A percentile compares a stretch with the other conserved stretches of the same genome.
phyloP scores from a whole-genome alignment of 371 early-diverging fungal species.

The Syncephalastrum contaminatum region DNA sequence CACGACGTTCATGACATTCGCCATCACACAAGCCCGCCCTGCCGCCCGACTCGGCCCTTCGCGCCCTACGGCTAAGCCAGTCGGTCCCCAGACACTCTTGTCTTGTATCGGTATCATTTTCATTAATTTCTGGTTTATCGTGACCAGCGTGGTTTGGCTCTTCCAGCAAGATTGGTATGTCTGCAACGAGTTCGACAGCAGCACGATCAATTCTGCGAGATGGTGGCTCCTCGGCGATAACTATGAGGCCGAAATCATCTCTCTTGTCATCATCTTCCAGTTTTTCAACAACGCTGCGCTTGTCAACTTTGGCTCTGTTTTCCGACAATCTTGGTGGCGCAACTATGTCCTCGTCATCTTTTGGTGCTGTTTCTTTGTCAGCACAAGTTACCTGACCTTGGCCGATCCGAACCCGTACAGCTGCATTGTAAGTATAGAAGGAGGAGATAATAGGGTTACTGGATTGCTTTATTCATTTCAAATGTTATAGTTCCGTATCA shows the following conservation, averaged over 20 bases:
- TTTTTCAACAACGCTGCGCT: slow-evolving; percentile 64
- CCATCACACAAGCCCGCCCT: slow-evolving; percentile 68
- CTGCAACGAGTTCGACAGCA: slow-evolving; percentile 75
- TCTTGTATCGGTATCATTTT: slow-evolving; percentile 66
- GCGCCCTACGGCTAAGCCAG: slow-evolving; percentile 71
- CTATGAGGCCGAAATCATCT: slow-evolving; percentile 67
- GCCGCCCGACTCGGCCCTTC: slow-evolving; percentile 51
- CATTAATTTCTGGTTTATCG: slow-evolving; percentile 66
- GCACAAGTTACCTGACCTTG: slow-evolving; percentile 55
- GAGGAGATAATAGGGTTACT: background rate
- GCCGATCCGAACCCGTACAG: slow-evolving; percentile 72
- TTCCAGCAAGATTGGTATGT: slow-evolving; percentile 69
- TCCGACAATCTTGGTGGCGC: slow-evolving; percentile 58
- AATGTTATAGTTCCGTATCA: slow-evolving; percentile 59
- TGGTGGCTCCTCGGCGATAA: slow-evolving; percentile 86
- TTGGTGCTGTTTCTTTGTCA: slow-evolving; percentile 50
- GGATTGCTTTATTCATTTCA: background rate
- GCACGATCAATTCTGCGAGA: slow-evolving; percentile 56
- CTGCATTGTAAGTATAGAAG: slow-evolving; percentile 44
- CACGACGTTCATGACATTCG: slow-evolving; percentile 61
- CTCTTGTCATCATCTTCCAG: slow-evolving; percentile 61
- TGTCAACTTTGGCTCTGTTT: slow-evolving; percentile 68
- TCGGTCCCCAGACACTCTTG: slow-evolving; percentile 64
- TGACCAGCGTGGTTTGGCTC: slow-evolving; percentile 51
- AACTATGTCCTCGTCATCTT: slow-evolving; percentile 63